These are phyloP conservation scores for Linnemannia hyalina DNA, from an alignment of 192 early-diverging fungal species.

Conservation along the genomic window DNA sequence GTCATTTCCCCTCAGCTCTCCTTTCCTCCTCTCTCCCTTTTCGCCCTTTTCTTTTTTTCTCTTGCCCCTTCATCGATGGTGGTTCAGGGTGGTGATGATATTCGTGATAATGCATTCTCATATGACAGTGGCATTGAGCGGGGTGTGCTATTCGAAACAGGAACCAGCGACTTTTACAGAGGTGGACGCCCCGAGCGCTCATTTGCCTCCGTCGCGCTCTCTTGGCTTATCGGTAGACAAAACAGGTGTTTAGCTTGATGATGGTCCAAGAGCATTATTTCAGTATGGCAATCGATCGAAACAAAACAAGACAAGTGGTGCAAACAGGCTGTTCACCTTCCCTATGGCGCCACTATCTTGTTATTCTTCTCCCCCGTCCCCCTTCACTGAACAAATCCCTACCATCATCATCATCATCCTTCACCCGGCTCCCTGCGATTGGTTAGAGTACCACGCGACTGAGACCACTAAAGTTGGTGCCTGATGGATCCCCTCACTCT, in stretches of 20 bases:
- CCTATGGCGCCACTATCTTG: not conserved
- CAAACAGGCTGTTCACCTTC: not conserved
- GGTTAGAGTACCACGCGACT: not conserved
- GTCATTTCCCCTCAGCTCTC: not conserved
- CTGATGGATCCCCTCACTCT: not conserved
- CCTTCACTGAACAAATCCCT: not conserved
- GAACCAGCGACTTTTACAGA: not conserved
- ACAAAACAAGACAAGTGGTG: not conserved
- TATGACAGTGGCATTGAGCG: not conserved
- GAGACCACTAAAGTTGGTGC: constrained; percentile 8
- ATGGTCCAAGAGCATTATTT: constrained; percentile 4
- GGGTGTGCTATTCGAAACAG: constrained; percentile 5
- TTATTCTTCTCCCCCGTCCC: not conserved
- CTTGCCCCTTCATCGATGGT: constrained; percentile 9
- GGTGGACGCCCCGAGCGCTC: constrained; percentile 1
- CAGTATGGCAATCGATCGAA: not conserved
- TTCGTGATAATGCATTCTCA: not conserved
- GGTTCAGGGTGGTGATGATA: not conserved
- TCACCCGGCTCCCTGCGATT: not conserved
- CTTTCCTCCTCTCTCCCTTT: constrained; percentile 4
- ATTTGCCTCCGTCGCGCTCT: constrained; percentile 1
- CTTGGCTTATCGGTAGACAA: constrained; percentile 27
- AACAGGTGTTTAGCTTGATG: constrained; percentile 25
- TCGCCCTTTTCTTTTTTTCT: not conserved
- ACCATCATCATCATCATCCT: not conserved